phyloP scores from a whole-genome alignment of 2,329 filamentous ascomycete species.

The Clarireedia sp. region DNA sequence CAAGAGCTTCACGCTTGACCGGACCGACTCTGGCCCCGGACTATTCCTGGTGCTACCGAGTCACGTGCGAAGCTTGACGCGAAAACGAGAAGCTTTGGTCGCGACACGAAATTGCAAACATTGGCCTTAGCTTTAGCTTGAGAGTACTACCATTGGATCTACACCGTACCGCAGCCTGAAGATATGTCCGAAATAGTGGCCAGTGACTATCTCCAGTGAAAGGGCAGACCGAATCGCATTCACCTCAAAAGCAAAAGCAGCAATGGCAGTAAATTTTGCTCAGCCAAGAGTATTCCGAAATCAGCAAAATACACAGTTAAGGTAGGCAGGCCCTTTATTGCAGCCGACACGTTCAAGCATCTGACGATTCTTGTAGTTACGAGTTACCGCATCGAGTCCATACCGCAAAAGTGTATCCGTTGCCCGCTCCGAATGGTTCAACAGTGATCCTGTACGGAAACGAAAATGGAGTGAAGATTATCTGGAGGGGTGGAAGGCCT shows the following conservation, averaged over 20 bases:
- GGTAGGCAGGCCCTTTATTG: slow-evolving; percentile 16
- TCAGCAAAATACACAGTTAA: slow-evolving; percentile 24
- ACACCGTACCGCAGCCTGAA: too few species aligned
- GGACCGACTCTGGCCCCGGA: neutral
- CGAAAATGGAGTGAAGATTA: slow-evolving; percentile 51
- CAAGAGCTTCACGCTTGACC: neutral
- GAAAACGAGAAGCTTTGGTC: neutral
- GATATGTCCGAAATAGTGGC: too few species aligned
- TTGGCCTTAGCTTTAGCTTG: neutral
- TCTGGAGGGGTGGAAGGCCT: slow-evolving; percentile 55
- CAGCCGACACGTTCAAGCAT: neutral
- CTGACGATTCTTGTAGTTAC: slow-evolving; percentile 38
- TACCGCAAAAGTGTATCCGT: slow-evolving; percentile 52
- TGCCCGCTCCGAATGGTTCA: slow-evolving; percentile 55
- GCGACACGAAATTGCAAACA: too few species aligned
- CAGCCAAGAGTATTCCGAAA: slow-evolving; percentile 22
- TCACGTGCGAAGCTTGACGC: neutral
- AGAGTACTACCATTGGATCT: neutral
- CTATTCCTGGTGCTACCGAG: neutral
- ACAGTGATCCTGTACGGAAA: slow-evolving; percentile 56
- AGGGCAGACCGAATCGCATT: too few species aligned
- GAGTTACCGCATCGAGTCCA: slow-evolving; percentile 50
- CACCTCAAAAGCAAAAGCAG: neutral
- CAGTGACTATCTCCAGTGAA: too few species aligned
- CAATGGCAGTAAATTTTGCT: slow-evolving; percentile 17